A percentile compares a stretch with the other conserved stretches of the same genome.
Conservation (phyloP, 2,329 filamentous ascomycete genomes). For the Fusarium subtropicale region DNA sequence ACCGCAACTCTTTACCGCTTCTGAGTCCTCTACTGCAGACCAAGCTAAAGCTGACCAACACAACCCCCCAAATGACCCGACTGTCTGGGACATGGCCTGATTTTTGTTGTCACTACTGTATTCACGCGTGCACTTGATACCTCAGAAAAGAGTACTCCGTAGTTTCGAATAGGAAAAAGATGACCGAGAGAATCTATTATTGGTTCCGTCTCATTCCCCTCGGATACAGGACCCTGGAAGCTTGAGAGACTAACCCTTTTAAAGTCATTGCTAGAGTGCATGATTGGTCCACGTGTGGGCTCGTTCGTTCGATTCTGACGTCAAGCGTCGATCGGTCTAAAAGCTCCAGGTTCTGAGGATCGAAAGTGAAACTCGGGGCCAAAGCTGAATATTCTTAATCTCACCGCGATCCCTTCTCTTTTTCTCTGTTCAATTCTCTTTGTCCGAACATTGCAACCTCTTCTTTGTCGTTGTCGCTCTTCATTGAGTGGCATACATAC, state of each 20-base stretch:
- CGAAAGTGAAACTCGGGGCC: not conserved
- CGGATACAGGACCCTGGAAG: not conserved
- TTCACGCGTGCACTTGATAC: not conserved
- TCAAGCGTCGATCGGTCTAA: not conserved
- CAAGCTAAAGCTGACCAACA: not conserved
- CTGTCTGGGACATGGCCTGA: not conserved
- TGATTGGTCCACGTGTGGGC: not conserved
- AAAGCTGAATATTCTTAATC: not conserved
- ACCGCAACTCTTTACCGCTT: not conserved
- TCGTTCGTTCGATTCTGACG: not conserved
- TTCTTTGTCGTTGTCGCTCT: not conserved
- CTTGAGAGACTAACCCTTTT: not conserved
- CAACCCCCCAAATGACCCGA: not conserved
- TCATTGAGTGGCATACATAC: not conserved
- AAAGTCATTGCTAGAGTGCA: rapidly evolving
- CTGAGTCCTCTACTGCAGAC: not conserved
- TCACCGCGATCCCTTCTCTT: not conserved
- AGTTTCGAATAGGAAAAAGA: not conserved
- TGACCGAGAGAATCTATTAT: not conserved
- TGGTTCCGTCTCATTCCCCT: not conserved
- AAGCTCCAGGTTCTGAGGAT: not conserved
- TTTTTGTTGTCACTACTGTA: not conserved
- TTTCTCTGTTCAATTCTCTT: not conserved
- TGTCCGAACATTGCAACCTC: too few species aligned
- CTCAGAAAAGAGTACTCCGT: not conserved